Base-by-base conservation (phyloP, 164 flowering plant species). In the Kalanchoe fedtschenkoi region DNA sequence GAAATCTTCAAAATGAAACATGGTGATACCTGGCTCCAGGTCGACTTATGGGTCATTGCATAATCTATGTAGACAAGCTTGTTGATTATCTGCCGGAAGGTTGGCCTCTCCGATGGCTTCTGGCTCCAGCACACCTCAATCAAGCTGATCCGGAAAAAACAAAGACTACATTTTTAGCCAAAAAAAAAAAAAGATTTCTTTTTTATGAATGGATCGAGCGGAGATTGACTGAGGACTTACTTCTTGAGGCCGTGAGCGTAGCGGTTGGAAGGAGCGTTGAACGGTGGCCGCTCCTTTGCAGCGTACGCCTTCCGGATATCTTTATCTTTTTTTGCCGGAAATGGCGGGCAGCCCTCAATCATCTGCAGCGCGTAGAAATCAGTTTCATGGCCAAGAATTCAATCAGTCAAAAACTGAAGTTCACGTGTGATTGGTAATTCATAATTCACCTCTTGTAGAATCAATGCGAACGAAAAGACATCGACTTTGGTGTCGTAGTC, bases 401-500 rank as follows among this genome's bases (percentile, higher is more conserved):
- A 34, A n/a, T 21, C 16, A 22, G 17, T 17, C 41, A n/a, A 34
- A n/a, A 17, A 10, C n/a, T 2, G 19, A 10, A 66, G 39, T 43
- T 32, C 55, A 17, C 24, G 47, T 33, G 15, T 34, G 16, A 32
- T 15, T 33, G n/a, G 29, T n/a, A n/a, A n/a, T n/a, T n/a, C n/a
- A 55, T 57, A 6, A 5, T 53, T 66, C 80, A 91, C 97, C 96
- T 95, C 99, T 65, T 91, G 97, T 14, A 95, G 69, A 70, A 95
- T 91, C 60, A 95, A 74, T 38, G 96, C 88, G 76, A 95, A 95
- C 21, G 99, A 95, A 65, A 91, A 95, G n/a, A 95, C 97, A 71
- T 95, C 99, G 55, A 89, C 99, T 74, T 91, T 95, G 30, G 89
- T 80, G 62, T 87, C 96, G 70, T 86, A 95, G 58, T 80, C 97